Base-by-base conservation (phyloP, 163 green algal species). In the Chloromonas sp. region DNA sequence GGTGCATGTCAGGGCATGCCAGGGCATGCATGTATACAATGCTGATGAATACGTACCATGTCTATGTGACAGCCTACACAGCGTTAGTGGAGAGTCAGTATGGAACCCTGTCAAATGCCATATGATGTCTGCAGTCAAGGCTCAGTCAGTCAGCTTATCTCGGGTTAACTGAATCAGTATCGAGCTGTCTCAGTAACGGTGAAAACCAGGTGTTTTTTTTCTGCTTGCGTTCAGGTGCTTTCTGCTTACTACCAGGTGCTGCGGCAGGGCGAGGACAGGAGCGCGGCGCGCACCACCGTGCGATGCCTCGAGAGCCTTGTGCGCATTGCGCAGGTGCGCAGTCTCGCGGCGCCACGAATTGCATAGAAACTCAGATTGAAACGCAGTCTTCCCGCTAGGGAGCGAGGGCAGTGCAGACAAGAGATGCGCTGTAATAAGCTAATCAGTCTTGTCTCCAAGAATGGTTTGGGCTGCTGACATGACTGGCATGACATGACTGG, bases 251-350 rank as follows among this genome's bases (percentile, higher is more conserved):
- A 96, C 87, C 91, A 95, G 80, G 14, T 82, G 83, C 91, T 92
- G 83, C 79, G 93, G 14, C 79, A 86, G 11, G 76, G 62, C 0
- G 87, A 90, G 71, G 83, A 90, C 58, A 86, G 89, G 66, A 85
- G 82, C 59, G 71, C 85, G 2, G 84, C 88, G 58, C 88, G 93
- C 13, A 96, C 92, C 36, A 98, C 96, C 0, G 90, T 98, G 1
- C 91, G 96, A 8, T 93, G 97, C 91, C 92, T 98, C 58, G 94
- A 99, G 88, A 93, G 88, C 81, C 87, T 98, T 2, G 91, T 98
- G 57, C 90, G 96, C 58, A 62, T 98, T 0, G 88, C 95, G 0
- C 36, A 36, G 36, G 36, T 36, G 36, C 36, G 36, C 36, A 36
- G 36, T 36, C 36, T 36, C 36, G 36, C 36, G 36, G 36, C 36